These are phyloP conservation scores for Lagenidium giganteum DNA, from an alignment of 352 stramenopile species.

Conservation along the genomic window DNA sequence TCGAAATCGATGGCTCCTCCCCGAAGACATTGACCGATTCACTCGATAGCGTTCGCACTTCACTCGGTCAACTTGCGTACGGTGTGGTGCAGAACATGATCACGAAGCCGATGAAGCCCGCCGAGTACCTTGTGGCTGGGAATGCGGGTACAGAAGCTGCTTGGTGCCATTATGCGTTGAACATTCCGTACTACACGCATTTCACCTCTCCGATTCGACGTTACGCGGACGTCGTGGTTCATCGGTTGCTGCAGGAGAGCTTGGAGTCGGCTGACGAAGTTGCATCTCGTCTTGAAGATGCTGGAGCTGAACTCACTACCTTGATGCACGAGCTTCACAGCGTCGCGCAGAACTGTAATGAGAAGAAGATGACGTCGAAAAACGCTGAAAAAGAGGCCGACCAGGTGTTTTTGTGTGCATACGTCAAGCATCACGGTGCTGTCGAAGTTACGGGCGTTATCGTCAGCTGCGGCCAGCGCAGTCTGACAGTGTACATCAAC, in stretches of 20 bases:
- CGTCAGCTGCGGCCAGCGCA: constrained; percentile 66
- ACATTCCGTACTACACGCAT: constrained; percentile 98
- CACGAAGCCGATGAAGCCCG: constrained; percentile 93
- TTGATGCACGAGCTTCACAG: constrained; percentile 34
- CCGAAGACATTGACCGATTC: constrained; percentile 84
- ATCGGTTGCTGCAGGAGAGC: constrained; percentile 60
- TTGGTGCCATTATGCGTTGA: constrained; percentile 95
- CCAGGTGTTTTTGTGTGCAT: constrained; percentile 77
- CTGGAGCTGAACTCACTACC: constrained; percentile 12
- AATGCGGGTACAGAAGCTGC: constrained; percentile 50
- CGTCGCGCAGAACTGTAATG: constrained; percentile 76
- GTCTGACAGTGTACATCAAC: constrained; percentile 73
- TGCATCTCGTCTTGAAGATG: constrained; percentile 3
- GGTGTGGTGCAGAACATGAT: constrained; percentile 90
- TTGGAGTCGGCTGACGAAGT: constrained; percentile 16
- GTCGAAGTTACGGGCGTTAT: constrained; percentile 64
- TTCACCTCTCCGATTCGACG: constrained; percentile 97
- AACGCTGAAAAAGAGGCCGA: constrained; percentile 74
- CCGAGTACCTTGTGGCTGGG: constrained; percentile 91
- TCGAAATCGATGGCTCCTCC: constrained; percentile 79
- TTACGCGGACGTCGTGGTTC: constrained; percentile 87
- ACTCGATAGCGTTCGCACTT: constrained; percentile 68
- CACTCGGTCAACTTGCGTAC: constrained; percentile 74
- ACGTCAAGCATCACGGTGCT: constrained; percentile 55
- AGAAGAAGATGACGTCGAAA: constrained; percentile 84